A percentile compares a stretch with the other conserved stretches of the same genome.
Conservation (phyloP, 2,329 filamentous ascomycete species). For the Colletotrichum spinosum region DNA sequence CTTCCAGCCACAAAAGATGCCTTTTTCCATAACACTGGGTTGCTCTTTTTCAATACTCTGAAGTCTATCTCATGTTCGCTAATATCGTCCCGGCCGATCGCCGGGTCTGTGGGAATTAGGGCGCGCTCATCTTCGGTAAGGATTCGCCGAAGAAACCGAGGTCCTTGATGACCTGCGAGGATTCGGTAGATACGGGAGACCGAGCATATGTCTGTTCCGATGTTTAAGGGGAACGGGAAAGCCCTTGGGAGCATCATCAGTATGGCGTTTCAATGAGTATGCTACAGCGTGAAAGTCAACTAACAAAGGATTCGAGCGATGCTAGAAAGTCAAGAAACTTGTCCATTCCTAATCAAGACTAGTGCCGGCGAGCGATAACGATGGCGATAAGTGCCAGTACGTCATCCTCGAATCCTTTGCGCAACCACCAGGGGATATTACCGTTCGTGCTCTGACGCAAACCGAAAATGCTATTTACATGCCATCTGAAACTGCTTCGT, state of each 20-base stretch:
- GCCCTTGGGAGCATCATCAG: constrained; percentile 37
- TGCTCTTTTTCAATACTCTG: constrained; percentile 16
- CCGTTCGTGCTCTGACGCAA: constrained; percentile 7
- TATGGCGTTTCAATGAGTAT: background rate
- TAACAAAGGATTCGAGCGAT: constrained; percentile 7
- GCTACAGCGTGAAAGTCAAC: background rate
- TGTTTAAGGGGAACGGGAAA: constrained; percentile 74
- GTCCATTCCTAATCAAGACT: constrained; percentile 17
- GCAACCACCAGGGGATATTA: constrained; percentile 11
- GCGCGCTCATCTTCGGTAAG: constrained; percentile 56
- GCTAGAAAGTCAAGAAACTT: background rate
- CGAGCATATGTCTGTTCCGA: constrained; percentile 85
- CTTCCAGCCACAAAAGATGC: constrained; percentile 58
- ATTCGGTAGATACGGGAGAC: constrained; percentile 73
- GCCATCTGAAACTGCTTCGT: constrained; percentile 6
- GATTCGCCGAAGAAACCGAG: constrained; percentile 61
- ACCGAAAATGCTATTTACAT: constrained; percentile 29
- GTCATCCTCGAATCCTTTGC: constrained; percentile 17
- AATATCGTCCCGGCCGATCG: constrained; percentile 23
- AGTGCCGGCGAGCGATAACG: constrained; percentile 15
- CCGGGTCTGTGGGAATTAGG: constrained; percentile 26
- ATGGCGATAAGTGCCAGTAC: constrained; percentile 34
- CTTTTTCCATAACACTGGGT: constrained; percentile 49
- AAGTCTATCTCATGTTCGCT: constrained; percentile 2
- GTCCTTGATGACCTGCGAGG: constrained; percentile 56